phyloP scores from a whole-genome alignment of 805 yeast genomes.

The Nakazawaea ernobii region DNA sequence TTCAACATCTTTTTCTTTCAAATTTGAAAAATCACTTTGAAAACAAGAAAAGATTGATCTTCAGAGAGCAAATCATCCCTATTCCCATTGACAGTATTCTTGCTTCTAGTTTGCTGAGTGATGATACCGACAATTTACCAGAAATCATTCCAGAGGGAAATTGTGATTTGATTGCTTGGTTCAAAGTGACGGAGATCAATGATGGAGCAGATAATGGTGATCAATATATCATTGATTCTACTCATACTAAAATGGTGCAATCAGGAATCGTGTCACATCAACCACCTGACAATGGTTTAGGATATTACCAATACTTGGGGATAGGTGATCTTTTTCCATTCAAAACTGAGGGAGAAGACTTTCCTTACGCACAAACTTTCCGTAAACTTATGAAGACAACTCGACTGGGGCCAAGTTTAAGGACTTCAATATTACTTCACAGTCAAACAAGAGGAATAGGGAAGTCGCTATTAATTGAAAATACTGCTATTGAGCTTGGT shows the following conservation, averaged over 20 bases:
- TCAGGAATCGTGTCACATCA: constrained; percentile 48
- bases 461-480: constrained; percentile 57
- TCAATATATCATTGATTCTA: constrained; percentile 61
- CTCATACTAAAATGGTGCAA: constrained; percentile 63
- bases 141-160: constrained; percentile 50
- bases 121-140: constrained; percentile 18
- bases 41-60: constrained; percentile 48
- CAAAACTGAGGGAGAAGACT: constrained; percentile 13
- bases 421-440: constrained; percentile 58
- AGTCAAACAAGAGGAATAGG: constrained; percentile 78
- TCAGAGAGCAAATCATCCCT: constrained; percentile 66
- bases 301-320: constrained; percentile 43
- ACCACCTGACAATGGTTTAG: constrained; percentile 28
- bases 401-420: constrained; percentile 29
- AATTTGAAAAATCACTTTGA: constrained; percentile 62
- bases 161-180: constrained; percentile 82
- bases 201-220: constrained; percentile 16
- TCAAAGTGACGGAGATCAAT: constrained; percentile 55
- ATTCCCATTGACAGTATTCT: constrained; percentile 67
- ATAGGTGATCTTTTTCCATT: constrained; percentile 32
- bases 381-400: constrained; percentile 52
- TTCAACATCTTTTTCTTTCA: constrained; percentile 55
- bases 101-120: constrained; percentile 40
- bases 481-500: constrained; percentile 54
- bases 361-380: constrained; percentile 46